Evolutionary conservation across 83 land plant species (phyloP), one percentile per base, ranked within the genome.

Genomic region (Diphasiastrum complanatum): DNA sequence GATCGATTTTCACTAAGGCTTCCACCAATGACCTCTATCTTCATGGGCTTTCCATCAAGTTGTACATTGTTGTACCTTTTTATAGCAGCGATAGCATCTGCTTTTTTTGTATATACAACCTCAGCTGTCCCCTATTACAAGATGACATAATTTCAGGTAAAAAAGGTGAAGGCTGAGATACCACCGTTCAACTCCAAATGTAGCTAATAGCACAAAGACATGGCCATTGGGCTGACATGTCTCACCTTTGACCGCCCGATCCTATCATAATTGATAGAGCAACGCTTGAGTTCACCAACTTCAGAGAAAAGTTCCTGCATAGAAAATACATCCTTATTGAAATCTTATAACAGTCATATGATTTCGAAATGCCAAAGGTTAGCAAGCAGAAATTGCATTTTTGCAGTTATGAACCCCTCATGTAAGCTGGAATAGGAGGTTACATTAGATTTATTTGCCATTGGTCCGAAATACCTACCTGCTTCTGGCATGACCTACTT

Each of bases 191-290:
- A 54, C 5, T 4, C 36, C 8, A 26, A 54, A 54, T 6, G 24
- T 6, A 54, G 24, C 4, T 5, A 54, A 4, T n/a, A 11, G 31
- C 6, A 30, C 4, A n/a, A 2, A 4, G 57, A 4, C 31, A 3
- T 53, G 33, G n/a, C n/a, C n/a, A n/a, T n/a, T n/a, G n/a, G n/a
- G n/a, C n/a, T n/a, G n/a, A n/a, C n/a, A n/a, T n/a, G n/a, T n/a
- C n/a, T n/a, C n/a, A 69, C 77, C 77, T 74, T 74, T 22, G 77
- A 74, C 24, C 77, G 51, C 16, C 77, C 77, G 47, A 66, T 74
- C 16, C 67, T 52, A 26, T 74, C 77, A 54, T 67, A 74, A 51
- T 74, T 65, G 22, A 74, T 61, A 29, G 75, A 51, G 33, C 72
- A 74, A 4, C 77, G 73, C 50, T 67, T 74, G 41, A 74, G 53